These are phyloP conservation scores for Afroboletus lepidellus DNA, from an alignment of 1,284 basidiomycete species.

Conservation along the genomic window DNA sequence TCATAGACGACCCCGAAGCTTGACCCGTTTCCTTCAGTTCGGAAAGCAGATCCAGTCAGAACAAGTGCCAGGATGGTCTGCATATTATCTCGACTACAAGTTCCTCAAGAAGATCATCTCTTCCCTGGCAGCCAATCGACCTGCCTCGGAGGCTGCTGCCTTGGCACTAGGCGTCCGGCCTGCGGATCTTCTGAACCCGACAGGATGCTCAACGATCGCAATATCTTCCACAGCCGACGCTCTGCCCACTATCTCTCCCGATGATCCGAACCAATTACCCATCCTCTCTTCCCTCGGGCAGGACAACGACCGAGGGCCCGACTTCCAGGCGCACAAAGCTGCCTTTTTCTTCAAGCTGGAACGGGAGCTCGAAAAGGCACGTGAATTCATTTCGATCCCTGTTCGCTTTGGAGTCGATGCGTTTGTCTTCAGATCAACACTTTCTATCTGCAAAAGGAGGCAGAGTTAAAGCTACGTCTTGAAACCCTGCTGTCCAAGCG, in stretches of 20 bases:
- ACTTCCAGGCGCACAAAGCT: conserved; percentile 92
- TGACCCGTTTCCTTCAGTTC: conserved; percentile 58
- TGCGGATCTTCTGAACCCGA: conserved; percentile 46
- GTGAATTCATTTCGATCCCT: conserved; percentile 11
- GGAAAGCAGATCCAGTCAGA: conserved; percentile 97
- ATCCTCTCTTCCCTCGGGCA: conserved; percentile 59
- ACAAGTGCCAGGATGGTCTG: conserved; percentile 96
- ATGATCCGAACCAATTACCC: conserved; percentile 45
- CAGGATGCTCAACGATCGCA: conserved; percentile 11
- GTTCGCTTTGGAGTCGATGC: conserved; percentile 1
- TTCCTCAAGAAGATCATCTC: conserved; percentile 98
- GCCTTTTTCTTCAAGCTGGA: conserved; percentile 99
- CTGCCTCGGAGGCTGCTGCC: conserved; percentile 85
- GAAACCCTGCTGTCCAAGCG: conserved; percentile 94
- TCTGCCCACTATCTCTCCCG: conserved; percentile 17
- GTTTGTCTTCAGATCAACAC: conserved; percentile 79
- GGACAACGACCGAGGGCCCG: conserved; percentile 67
- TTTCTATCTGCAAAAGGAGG: conserved; percentile 99
- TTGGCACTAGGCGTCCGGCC: conserved; percentile 84
- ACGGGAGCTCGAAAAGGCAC: conserved; percentile 94
- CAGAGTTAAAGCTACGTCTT: conserved; percentile 89
- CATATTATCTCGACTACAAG: conserved; percentile 98
- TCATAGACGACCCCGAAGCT: background rate
- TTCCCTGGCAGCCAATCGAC: conserved; percentile 89
- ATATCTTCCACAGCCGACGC: conserved; percentile 11